phyloP scores from a whole-genome alignment of 768 basidiomycete genomes.

The Boletus tomentosulus region DNA sequence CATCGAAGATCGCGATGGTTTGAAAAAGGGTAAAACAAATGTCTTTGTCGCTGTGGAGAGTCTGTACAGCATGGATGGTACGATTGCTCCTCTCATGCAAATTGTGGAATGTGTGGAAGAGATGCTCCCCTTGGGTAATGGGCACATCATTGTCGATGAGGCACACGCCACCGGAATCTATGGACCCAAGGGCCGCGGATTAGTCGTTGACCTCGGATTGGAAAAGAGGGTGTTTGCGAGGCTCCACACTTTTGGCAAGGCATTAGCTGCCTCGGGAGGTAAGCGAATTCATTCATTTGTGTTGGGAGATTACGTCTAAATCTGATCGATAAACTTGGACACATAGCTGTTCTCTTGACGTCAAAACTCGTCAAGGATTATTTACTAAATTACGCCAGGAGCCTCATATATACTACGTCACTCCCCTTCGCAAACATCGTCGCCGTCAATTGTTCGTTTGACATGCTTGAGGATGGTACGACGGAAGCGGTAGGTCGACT shows the following conservation, averaged over 20 bases:
- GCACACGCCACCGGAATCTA: conserved; percentile 93
- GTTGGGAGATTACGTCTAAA: background rate
- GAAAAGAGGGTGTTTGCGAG: conserved; percentile 70
- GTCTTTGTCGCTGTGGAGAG: conserved; percentile 86
- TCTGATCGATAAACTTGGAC: background rate
- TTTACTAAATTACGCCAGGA: conserved; percentile 86
- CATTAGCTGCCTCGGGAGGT: conserved; percentile 84
- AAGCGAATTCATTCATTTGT: conserved; percentile 25
- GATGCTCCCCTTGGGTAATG: conserved; percentile 57
- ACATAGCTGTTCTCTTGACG: conserved; percentile 70
- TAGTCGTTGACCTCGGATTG: conserved; percentile 66
- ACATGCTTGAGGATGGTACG: conserved; percentile 66
- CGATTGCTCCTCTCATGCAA: conserved; percentile 67
- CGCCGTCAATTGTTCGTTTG: conserved; percentile 73
- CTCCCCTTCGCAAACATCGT: conserved; percentile 73
- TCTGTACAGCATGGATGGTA: conserved; percentile 96
- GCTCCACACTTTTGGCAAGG: conserved; percentile 93
- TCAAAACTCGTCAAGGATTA: conserved; percentile 73
- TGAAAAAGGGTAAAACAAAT: conserved; percentile 40
- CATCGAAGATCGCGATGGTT: conserved; percentile 31
- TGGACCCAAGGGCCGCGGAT: conserved; percentile 70
- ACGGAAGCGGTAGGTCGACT: conserved; percentile 43
- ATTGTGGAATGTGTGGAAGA: conserved; percentile 63
- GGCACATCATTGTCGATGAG: conserved; percentile 82
- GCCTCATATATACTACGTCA: conserved; percentile 89